Evolutionary conservation across 352 stramenopile species (phyloP).

Genomic region (Pythium apleroticum): DNA sequence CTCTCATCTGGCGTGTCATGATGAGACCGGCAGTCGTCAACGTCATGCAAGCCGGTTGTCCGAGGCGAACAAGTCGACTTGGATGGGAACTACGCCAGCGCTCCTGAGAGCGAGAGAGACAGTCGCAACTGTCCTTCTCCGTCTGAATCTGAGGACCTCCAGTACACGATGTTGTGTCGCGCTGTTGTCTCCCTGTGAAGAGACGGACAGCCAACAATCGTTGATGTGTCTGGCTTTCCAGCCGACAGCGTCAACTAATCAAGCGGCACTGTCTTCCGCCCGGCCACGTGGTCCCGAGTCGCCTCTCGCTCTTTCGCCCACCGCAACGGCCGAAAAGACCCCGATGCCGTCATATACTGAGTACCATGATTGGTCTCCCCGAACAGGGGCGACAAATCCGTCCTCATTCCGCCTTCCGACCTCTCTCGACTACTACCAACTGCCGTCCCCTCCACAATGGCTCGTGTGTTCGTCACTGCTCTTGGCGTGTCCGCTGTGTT

Average conservation of each 20-base stretch:
- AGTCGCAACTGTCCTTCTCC: no score
- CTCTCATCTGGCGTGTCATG: no score
- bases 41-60: no score
- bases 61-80: no score
- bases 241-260: neutral
- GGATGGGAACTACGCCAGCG: no score
- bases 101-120: no score
- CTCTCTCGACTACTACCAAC: neutral
- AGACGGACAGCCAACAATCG: neutral
- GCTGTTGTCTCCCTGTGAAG: neutral
- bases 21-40: no score
- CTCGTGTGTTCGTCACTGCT: slow-evolving; percentile 7
- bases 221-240: slow-evolving; percentile 1
- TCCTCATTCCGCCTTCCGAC: slow-evolving; percentile 1
- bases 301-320: neutral
- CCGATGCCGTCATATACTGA: neutral
- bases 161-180: no score
- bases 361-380: neutral
- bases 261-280: neutral
- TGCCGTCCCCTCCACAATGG: neutral
- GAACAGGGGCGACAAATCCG: neutral
- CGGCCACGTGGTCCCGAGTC: neutral
- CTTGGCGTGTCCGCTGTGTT: neutral
- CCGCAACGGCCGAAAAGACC: neutral
- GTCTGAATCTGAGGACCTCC: no score